phyloP scores from a whole-genome alignment of 768 basidiomycete species.

The Crucibulum laeve region DNA sequence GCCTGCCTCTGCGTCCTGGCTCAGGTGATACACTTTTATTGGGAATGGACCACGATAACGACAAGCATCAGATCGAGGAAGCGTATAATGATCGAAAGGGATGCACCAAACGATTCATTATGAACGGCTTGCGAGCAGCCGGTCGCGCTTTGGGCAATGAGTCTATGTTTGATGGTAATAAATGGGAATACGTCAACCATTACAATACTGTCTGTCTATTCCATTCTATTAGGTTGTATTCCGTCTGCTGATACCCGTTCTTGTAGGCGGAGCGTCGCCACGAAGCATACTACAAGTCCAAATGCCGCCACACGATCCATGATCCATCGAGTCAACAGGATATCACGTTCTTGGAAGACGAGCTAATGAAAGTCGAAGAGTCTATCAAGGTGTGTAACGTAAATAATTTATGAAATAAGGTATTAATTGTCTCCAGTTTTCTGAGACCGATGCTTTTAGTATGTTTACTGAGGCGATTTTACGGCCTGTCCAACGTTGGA shows the following conservation, averaged over 20 bases:
- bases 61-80: constrained; percentile 61
- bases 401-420: not conserved
- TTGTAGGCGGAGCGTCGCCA: constrained; percentile 45
- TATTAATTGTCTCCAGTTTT: constrained; percentile 52
- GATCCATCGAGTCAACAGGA: constrained; percentile 40
- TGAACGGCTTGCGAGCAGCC: constrained; percentile 77
- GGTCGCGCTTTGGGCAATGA: constrained; percentile 68
- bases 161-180: constrained; percentile 52
- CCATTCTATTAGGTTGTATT: constrained; percentile 2
- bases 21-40: constrained; percentile 81
- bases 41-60: constrained; percentile 86
- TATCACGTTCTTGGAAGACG: constrained; percentile 60
- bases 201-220: constrained; percentile 36
- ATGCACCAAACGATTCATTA: constrained; percentile 70
- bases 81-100: constrained; percentile 87
- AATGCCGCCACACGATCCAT: constrained; percentile 48
- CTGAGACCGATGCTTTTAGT: constrained; percentile 59
- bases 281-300: constrained; percentile 79
- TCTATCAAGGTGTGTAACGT: constrained; percentile 69
- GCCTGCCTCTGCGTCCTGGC: constrained; percentile 72
- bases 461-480: constrained; percentile 75
- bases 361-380: constrained; percentile 81
- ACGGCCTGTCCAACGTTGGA: constrained; percentile 86
- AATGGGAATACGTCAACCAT: constrained; percentile 76
- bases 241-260: too few relatives aligned